Evolutionary conservation across 768 basidiomycete species (phyloP).

Genomic region (Fistulinella prunicolor): DNA sequence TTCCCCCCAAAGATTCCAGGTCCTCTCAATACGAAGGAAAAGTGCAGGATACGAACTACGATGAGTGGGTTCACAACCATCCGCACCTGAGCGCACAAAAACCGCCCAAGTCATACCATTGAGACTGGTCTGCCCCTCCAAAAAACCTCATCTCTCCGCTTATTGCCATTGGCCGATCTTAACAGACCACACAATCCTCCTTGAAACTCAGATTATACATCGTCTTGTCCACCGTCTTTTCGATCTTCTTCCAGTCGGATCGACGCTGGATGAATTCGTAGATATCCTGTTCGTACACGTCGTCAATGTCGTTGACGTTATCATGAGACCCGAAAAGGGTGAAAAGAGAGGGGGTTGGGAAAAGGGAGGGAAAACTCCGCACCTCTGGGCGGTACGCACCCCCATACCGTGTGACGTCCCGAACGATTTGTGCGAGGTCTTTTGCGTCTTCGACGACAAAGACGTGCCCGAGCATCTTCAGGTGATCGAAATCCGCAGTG

Average conservation of each 20-base stretch:
- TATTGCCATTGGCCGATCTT: too few relatives aligned
- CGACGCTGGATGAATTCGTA: constrained; percentile 95
- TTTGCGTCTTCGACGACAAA: constrained; percentile 95
- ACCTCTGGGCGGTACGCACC: constrained; percentile 95
- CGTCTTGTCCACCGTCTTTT: constrained; percentile 91
- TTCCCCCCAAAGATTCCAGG: too few relatives aligned
- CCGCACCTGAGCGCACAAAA: too few relatives aligned
- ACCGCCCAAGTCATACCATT: too few relatives aligned
- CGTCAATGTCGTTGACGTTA: too few relatives aligned
- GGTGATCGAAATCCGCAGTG: constrained; percentile 83
- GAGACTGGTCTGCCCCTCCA: too few relatives aligned
- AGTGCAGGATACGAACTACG: too few relatives aligned
- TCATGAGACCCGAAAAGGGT: too few relatives aligned
- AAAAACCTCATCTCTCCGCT: too few relatives aligned
- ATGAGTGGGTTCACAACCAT: too few relatives aligned
- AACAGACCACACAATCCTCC: constrained; percentile 74
- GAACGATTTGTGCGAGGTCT: constrained; percentile 92
- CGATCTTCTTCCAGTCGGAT: constrained; percentile 98
- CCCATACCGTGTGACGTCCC: constrained; percentile 94
- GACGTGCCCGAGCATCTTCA: constrained; percentile 97
- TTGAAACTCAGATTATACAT: constrained; percentile 94
- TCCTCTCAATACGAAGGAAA: too few relatives aligned
- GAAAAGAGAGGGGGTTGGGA: not conserved
- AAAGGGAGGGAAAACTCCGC: constrained; percentile 8
- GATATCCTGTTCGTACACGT: constrained; percentile 61